Evolutionary conservation across 2,329 filamentous ascomycete species (phyloP).

Genomic region (Hypoxylon sp.): DNA sequence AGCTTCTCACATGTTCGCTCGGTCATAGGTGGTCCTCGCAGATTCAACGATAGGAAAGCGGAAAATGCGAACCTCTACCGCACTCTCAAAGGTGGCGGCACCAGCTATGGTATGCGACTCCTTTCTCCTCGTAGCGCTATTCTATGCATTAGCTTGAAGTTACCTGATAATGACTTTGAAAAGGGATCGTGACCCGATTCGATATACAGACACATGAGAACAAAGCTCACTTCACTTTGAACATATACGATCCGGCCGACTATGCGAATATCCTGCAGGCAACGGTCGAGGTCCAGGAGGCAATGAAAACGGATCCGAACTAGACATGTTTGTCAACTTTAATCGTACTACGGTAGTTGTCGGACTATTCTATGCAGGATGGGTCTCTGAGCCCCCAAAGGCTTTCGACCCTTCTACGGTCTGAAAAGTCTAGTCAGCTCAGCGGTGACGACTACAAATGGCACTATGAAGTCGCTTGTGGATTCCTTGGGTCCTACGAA

Average conservation of each 20-base stretch:
- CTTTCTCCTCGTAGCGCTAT: background rate
- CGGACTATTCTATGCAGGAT: constrained; percentile 34
- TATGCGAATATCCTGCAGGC: constrained; percentile 35
- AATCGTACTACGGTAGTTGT: constrained; percentile 32
- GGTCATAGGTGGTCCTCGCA: constrained; percentile 36
- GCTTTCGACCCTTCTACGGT: constrained; percentile 36
- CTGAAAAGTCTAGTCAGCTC: constrained; percentile 19
- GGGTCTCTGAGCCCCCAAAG: constrained; percentile 9
- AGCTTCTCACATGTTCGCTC: background rate
- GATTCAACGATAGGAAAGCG: constrained; percentile 35
- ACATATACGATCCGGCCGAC: constrained; percentile 33
- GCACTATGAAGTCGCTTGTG: constrained; percentile 1
- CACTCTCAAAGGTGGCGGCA: constrained; percentile 43
- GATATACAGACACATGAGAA: constrained; percentile 31
- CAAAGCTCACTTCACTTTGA: constrained; percentile 33
- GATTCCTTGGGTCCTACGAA: background rate
- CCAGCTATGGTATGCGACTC: constrained; percentile 41
- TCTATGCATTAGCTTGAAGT: background rate
- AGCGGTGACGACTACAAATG: constrained; percentile 19
- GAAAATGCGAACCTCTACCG: constrained; percentile 36
- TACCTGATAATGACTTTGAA: background rate
- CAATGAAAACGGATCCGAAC: constrained; percentile 39
- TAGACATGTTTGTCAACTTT: constrained; percentile 28
- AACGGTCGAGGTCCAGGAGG: constrained; percentile 22
- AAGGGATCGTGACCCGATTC: constrained; percentile 41